Evolutionary conservation across 352 stramenopile genomes (phyloP).

Genomic region (Phytophthora lateralis): DNA sequence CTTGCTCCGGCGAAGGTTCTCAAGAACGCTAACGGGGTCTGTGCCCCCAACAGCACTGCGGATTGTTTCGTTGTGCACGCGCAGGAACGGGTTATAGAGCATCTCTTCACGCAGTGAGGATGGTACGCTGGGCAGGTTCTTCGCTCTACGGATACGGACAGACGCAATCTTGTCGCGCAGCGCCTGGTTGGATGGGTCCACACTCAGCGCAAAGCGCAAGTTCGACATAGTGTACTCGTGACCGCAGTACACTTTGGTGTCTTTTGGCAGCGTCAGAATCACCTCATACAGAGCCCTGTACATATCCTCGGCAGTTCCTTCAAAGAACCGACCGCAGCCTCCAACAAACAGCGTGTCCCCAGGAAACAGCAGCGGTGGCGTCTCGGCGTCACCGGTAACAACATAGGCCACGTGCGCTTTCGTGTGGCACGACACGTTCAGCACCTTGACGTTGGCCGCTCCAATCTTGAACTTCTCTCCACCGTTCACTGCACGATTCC

Average conservation of each 20-base stretch:
- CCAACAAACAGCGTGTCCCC: slow-evolving; percentile 90
- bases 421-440: slow-evolving; percentile 88
- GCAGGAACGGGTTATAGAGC: slow-evolving; percentile 88
- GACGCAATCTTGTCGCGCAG: slow-evolving; percentile 87
- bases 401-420: slow-evolving; percentile 86
- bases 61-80: slow-evolving; percentile 85
- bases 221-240: slow-evolving; percentile 95
- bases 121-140: slow-evolving; percentile 92
- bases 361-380: slow-evolving; percentile 81
- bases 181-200: slow-evolving; percentile 91
- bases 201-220: slow-evolving; percentile 91
- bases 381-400: slow-evolving; percentile 78
- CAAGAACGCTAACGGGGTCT: slow-evolving; percentile 80
- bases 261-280: slow-evolving; percentile 82
- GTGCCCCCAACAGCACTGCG: slow-evolving; percentile 78
- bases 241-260: slow-evolving; percentile 90
- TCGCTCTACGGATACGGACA: slow-evolving; percentile 75
- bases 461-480: slow-evolving; percentile 87
- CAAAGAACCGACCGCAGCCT: slow-evolving; percentile 88
- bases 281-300: slow-evolving; percentile 88
- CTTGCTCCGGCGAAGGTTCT: slow-evolving; percentile 79
- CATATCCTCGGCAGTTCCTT: slow-evolving; percentile 90
- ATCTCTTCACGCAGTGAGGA: slow-evolving; percentile 89
- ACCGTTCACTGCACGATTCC: slow-evolving; percentile 65
- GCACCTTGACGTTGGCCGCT: slow-evolving; percentile 68